phyloP scores from a whole-genome alignment of 257 asterid genomes.

The Solanum bulbocastanum region DNA sequence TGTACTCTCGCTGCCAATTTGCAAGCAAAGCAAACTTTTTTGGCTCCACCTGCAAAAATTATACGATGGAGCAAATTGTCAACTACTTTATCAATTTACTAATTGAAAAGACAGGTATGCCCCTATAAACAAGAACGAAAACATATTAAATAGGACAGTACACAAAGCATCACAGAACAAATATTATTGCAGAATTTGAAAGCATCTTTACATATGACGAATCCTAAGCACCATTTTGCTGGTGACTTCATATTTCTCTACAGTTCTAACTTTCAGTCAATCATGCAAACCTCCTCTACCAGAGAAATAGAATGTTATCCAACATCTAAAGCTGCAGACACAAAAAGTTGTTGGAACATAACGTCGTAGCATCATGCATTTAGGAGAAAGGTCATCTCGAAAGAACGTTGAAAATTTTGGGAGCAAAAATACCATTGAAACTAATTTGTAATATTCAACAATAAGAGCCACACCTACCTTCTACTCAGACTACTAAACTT shows the following conservation, averaged over 20 bases:
- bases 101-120: not conserved
- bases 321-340: not conserved
- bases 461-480: not conserved
- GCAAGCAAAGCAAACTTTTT: conserved; percentile 55
- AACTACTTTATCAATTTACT: not conserved
- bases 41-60: conserved; percentile 51
- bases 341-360: not conserved
- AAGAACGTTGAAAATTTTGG: not conserved
- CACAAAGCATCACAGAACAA: not conserved
- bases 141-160: not conserved
- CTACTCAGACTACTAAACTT: not conserved
- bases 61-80: not conserved
- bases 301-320: not conserved
- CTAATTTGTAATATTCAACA: not conserved
- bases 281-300: not conserved
- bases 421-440: not conserved
- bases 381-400: not conserved
- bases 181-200: not conserved
- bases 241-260: not conserved
- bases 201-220: not conserved
- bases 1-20: conserved; percentile 80
- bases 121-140: not conserved
- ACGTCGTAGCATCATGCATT: not conserved
- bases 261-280: not conserved
- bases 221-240: not conserved